Percentiles rank a stretch among this genome's conserved stretches.
Conservation (phyloP, 805 yeast species). For the Cyberlindnera xishuangbannaensis region DNA sequence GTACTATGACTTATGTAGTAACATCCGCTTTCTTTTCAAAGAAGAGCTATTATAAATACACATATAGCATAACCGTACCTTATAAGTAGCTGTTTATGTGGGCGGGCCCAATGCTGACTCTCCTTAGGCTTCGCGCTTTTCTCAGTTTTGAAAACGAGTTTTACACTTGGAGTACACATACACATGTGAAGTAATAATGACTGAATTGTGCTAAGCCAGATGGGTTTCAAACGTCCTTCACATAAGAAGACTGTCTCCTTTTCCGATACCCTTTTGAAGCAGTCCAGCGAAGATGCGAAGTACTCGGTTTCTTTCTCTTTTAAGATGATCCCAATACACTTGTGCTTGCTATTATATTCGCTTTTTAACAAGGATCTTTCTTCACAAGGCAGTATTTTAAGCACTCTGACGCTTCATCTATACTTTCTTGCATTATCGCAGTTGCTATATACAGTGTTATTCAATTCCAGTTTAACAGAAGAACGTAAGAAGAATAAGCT, state of each 20-base stretch:
- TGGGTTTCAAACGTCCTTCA: constrained; percentile 6
- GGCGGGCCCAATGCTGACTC: too few species aligned
- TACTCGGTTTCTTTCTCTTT: constrained; percentile 6
- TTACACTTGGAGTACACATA: too few species aligned
- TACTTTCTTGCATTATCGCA: constrained; percentile 2
- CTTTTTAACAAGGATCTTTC: constrained; percentile 4
- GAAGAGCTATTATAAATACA: too few species aligned
- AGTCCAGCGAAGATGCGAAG: constrained; percentile 3
- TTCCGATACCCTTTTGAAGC: constrained; percentile 6
- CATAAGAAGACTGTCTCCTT: constrained; percentile 17
- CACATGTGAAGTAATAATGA: too few species aligned
- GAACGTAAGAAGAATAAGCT: constrained; percentile 5
- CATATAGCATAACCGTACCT: too few species aligned
- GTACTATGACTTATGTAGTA: too few species aligned
- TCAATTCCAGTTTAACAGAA: constrained; percentile 7
- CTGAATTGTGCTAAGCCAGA: too few species aligned
- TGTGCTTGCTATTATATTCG: constrained; percentile 3
- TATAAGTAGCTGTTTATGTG: too few species aligned
- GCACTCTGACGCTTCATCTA: constrained; percentile 1
- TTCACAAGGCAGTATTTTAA: constrained; percentile 1
- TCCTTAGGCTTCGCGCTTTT: too few species aligned
- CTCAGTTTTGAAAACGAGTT: too few species aligned
- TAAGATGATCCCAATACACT: constrained; percentile 10
- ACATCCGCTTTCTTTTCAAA: too few species aligned
- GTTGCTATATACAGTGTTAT: constrained; percentile 5